Evolutionary conservation across 164 flowering plant species (phyloP).

Genomic region (Chimonanthus praecox): DNA sequence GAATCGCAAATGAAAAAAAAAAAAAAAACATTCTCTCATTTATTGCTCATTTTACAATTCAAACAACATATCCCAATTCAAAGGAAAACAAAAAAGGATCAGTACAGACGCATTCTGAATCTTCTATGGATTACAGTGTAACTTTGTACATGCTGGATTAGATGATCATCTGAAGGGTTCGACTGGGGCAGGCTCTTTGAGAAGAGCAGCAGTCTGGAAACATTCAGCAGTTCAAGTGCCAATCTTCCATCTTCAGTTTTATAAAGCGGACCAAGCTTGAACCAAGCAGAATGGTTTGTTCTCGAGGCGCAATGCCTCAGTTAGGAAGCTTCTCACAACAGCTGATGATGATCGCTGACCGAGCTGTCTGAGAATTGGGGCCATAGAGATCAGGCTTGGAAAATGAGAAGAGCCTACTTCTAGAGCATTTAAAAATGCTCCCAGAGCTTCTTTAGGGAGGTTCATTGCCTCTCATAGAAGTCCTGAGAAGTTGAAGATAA

Average conservation of each 20-base stretch:
- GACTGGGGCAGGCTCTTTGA: constrained; percentile 77
- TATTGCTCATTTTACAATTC: not conserved
- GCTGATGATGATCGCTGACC: constrained; percentile 39
- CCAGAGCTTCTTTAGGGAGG: constrained; percentile 52
- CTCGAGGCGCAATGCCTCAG: constrained; percentile 71
- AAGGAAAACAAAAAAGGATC: not conserved
- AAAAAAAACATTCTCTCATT: not conserved
- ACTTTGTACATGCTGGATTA: not conserved
- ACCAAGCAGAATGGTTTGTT: constrained; percentile 74
- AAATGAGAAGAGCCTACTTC: constrained; percentile 65
- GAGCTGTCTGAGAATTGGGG: constrained; percentile 42
- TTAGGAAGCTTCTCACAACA: constrained; percentile 52
- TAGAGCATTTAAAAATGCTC: constrained; percentile 51
- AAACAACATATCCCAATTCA: not conserved
- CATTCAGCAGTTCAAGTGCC: constrained; percentile 59
- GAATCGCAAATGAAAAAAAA: not conserved
- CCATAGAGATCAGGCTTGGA: constrained; percentile 70
- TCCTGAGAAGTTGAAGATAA: constrained; percentile 36
- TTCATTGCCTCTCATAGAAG: constrained; percentile 62
- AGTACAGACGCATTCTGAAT: not conserved
- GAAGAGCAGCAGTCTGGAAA: constrained; percentile 70
- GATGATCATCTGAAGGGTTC: constrained; percentile 71
- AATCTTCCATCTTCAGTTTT: constrained; percentile 38
- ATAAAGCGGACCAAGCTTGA: constrained; percentile 70
- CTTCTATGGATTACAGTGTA: not conserved